Percentiles rank a stretch among this genome's conserved stretches.
phyloP scores from a whole-genome alignment of 331 rosid species.

The Dryas integrifolia region DNA sequence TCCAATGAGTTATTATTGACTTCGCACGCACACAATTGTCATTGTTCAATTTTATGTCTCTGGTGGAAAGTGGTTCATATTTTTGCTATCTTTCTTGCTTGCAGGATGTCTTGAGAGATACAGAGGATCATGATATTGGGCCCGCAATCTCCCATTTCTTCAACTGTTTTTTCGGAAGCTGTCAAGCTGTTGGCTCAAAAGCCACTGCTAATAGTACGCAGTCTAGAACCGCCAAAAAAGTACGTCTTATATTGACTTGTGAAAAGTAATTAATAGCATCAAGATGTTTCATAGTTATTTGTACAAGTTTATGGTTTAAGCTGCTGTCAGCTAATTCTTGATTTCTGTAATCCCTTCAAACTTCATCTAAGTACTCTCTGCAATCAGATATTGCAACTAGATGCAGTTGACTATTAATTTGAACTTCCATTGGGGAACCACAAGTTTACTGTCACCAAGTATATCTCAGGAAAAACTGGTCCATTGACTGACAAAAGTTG shows the following conservation, averaged over 20 bases:
- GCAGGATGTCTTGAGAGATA: slow-evolving; percentile 88
- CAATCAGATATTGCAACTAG: background rate
- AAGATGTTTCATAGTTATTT: slow-evolving; percentile 1
- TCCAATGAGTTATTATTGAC: background rate
- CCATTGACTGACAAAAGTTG: background rate
- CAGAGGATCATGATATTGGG: slow-evolving; percentile 90
- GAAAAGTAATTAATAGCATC: background rate
- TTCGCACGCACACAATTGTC: background rate
- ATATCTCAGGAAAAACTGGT: background rate
- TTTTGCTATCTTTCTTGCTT: slow-evolving; percentile 1
- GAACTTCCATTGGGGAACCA: background rate
- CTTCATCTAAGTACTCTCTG: background rate
- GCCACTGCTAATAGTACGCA: slow-evolving; percentile 38
- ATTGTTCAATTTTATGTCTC: background rate
- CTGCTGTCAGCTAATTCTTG: slow-evolving; percentile 21
- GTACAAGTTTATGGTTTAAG: slow-evolving; percentile 3
- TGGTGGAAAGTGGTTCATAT: background rate
- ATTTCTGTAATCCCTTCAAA: slow-evolving; percentile 7
- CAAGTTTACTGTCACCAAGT: background rate
- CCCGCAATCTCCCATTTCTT: slow-evolving; percentile 76
- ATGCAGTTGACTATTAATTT: background rate
- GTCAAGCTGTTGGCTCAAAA: slow-evolving; percentile 60
- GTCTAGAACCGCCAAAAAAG: slow-evolving; percentile 62
- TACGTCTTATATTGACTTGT: slow-evolving; percentile 20
- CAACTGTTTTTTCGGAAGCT: slow-evolving; percentile 87